Conservation (phyloP, 2,329 filamentous ascomycete species). For the Ploettnerulaceae sp. region DNA sequence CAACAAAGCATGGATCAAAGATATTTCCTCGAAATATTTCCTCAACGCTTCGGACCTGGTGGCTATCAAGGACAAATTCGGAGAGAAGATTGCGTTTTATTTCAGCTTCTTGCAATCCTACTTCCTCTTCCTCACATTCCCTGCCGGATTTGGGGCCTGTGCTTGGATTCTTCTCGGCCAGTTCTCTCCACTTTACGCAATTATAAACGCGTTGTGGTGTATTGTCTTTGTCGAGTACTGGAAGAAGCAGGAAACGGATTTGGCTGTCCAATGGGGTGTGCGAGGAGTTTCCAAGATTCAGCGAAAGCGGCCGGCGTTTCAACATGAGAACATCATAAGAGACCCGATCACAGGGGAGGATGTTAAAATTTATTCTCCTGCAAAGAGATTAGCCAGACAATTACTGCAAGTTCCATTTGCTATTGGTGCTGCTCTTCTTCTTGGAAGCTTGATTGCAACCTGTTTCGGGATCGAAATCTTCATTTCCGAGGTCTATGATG, state of each 20-base stretch:
- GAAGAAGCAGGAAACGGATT: conserved; percentile 87
- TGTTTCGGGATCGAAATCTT: conserved; percentile 95
- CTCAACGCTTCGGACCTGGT: conserved; percentile 64
- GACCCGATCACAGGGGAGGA: conserved; percentile 71
- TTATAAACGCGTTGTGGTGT: conserved; percentile 78
- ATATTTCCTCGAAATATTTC: conserved; percentile 67
- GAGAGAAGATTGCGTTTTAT: conserved; percentile 86
- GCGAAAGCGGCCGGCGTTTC: conserved; percentile 69
- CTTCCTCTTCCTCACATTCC: conserved; percentile 79
- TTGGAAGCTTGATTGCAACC: conserved; percentile 77
- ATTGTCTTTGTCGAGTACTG: conserved; percentile 91
- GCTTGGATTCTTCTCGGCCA: conserved; percentile 79
- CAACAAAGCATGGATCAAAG: conserved; percentile 70
- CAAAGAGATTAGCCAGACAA: conserved; percentile 58
- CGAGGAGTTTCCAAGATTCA: conserved; percentile 79
- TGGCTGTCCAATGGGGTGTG: conserved; percentile 85
- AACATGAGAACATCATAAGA: conserved; percentile 68
- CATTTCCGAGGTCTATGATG: conserved; percentile 88
- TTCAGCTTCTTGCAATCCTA: conserved; percentile 93
- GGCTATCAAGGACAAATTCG: conserved; percentile 70
- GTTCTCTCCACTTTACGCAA: conserved; percentile 76
- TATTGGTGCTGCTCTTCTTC: conserved; percentile 61
- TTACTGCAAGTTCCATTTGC: conserved; percentile 70
- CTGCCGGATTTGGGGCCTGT: conserved; percentile 69
- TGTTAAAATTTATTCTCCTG: conserved; percentile 55